These are phyloP conservation scores for Saraca asoca DNA, from an alignment of 331 rosid genomes.

Conservation along the genomic window DNA sequence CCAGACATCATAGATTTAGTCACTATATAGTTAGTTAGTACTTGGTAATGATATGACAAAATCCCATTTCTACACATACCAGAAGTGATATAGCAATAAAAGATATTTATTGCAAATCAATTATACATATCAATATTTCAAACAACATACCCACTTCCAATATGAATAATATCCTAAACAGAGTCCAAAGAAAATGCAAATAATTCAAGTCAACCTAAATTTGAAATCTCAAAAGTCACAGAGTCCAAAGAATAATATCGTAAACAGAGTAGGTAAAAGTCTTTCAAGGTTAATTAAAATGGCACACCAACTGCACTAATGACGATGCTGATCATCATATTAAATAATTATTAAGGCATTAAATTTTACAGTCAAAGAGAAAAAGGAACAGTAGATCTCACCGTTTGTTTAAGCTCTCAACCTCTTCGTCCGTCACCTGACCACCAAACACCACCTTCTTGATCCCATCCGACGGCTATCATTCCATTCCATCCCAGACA, in stretches of 20 bases:
- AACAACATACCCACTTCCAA: no score
- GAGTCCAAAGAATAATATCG: no score
- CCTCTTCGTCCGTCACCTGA: slow-evolving; percentile 95
- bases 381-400: slow-evolving; percentile 62
- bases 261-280: background rate
- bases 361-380: background rate
- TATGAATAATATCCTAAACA: no score
- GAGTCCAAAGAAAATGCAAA: no score
- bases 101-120: slow-evolving; percentile 45
- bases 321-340: background rate
- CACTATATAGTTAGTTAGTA: no score
- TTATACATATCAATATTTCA: slow-evolving; percentile 20
- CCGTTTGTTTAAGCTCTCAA: slow-evolving; percentile 87
- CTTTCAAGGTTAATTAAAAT: background rate
- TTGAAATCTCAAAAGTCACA: no score
- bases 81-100: background rate
- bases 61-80: no score
- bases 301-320: background rate
- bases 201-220: background rate
- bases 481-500: slow-evolving; percentile 22
- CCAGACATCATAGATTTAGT: no score
- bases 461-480: slow-evolving; percentile 98
- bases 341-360: background rate
- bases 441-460: slow-evolving; percentile 95
- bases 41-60: no score